A percentile compares a stretch with the other conserved stretches of the same genome.
phyloP scores from a whole-genome alignment of 1,139 yeast genomes.

The Casaregolazyma suthepensis region DNA sequence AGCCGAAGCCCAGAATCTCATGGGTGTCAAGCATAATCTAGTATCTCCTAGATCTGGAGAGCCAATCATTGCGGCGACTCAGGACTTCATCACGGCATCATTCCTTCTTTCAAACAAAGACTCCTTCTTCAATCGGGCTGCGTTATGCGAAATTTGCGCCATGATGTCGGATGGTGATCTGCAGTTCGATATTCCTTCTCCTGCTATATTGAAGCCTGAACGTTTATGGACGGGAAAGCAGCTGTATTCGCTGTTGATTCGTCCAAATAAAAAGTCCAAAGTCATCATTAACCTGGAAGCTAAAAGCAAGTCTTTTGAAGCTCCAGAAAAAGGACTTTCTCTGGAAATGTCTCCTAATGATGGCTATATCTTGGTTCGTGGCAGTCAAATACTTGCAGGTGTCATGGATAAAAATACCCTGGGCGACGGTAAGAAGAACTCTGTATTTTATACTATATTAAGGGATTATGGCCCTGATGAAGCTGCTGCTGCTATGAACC shows the following conservation, averaged over 20 bases:
- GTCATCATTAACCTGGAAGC: conserved; percentile 91
- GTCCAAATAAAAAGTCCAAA: conserved; percentile 68
- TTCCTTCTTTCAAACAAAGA: conserved; percentile 90
- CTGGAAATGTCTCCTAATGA: conserved; percentile 97
- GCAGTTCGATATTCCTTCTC: conserved; percentile 93
- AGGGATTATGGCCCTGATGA: conserved; percentile 94
- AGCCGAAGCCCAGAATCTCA: conserved; percentile 93
- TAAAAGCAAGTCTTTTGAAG: conserved; percentile 77
- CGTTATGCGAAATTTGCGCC: conserved; percentile 72
- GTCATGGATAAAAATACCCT: conserved; percentile 94
- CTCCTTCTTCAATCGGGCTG: conserved; percentile 82
- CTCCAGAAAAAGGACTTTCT: conserved; percentile 66
- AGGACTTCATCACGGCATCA: conserved; percentile 97
- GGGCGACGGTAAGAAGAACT: conserved; percentile 97
- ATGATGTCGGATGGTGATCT: conserved; percentile 94
- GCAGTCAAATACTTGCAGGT: conserved; percentile 84
- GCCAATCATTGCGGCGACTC: conserved; percentile 99
- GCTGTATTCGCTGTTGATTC: conserved; percentile 78
- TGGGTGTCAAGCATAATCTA: conserved; percentile 96
- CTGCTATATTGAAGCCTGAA: conserved; percentile 83
- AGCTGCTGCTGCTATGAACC: conserved; percentile 94
- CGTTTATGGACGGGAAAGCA: conserved; percentile 97
- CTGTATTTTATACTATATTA: conserved; percentile 89
- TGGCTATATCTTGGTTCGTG: conserved; percentile 85
- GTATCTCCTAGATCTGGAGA: conserved; percentile 97